Base-by-base conservation (phyloP, 805 yeast genomes). In the Hanseniaspora occidentalis region DNA sequence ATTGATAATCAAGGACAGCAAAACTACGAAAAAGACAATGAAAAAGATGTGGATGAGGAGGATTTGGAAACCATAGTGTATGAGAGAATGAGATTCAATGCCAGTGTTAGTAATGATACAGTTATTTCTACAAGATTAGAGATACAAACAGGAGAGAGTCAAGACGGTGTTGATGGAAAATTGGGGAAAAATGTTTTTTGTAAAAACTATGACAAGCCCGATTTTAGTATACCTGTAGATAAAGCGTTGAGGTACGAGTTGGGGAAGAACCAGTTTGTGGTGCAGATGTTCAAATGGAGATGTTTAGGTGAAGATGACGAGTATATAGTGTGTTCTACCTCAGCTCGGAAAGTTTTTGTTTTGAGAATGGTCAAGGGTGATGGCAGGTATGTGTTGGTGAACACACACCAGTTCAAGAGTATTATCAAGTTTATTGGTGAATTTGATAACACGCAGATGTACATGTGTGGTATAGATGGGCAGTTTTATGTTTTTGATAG, bases 41-140 rank as follows among this genome's bases (percentile, higher is more conserved):
- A 41, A 25, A 41, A 40, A 34, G 16, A 41, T 20, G 23, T 6
- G 40, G 17, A 13, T 18, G 9, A 20, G 24, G 26, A 54, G 17
- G 44, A 40, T 21, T 37, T 58, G 26, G 50, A 47, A 22, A 43
- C 45, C 1, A 45, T 58, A 8, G 40, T 57, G 8, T 39, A 42
- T 1, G 63, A 58, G 16, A 46, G 62, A 35, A 48, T 57, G 29
- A 43, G 45, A 27, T 58, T 42, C 41, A 53, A 46, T 24, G 56
- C n/a, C n/a, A n/a, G n/a, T n/a, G n/a, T n/a, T n/a, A n/a, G n/a
- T n/a, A n/a, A n/a, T n/a, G n/a, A n/a, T n/a, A n/a, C n/a, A n/a
- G n/a, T n/a, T n/a, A n/a, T n/a, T n/a, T n/a, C n/a, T n/a, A n/a
- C 18, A 8, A 4, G 29, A 25, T 13, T 13, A 25, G n/a, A 14